Base-by-base conservation (phyloP, 352 stramenopile species). In the Poterioochromonas sp. region DNA sequence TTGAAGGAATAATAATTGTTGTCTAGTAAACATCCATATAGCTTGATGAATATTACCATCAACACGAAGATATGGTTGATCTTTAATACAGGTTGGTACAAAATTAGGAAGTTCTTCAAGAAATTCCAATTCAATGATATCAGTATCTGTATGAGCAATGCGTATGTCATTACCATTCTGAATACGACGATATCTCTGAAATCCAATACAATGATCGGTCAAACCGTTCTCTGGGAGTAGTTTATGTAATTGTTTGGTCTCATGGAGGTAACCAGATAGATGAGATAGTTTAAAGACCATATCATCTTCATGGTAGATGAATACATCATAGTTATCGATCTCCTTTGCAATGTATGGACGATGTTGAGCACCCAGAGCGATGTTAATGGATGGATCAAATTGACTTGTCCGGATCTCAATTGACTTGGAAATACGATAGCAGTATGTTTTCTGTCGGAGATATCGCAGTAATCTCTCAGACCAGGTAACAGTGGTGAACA, bases 231-330 rank as follows among this genome's bases (percentile, higher is more conserved):
- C 29, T 35, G 62, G 62, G 12, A 71, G 5, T 22, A 71, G 8
- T 44, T 71, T 3, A 47, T 71, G 62, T 22, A 71, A 71, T 44
- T 12, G n/a, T 15, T 44, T 41, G 3, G 62, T 71, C 32, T 71
- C 62, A 47, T 71, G n/a, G 1, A 71, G 39, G 32, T 71, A 71
- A 22, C 8, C 62, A 8, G 41, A 5, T 29, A 71, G 41, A 71
- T 71, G 62, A 32, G 29, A 11, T 3, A 44, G 34, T 71, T 71
- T 71, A 47, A 71, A 41, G 15, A 71, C 26, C 1, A 71, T 71
- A 47, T 71, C 62, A 47, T 71, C 62, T 71, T 71, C 62, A 47
- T 71, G 62, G 32, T 71, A 71, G 11, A 71, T n/a, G 26, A 71
- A 71, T 5, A 71, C 62, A 71, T 71, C 62, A 47, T 35, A 71